Conservation (phyloP, 139 green algal species). For the Tetratostichococcus sp. region DNA sequence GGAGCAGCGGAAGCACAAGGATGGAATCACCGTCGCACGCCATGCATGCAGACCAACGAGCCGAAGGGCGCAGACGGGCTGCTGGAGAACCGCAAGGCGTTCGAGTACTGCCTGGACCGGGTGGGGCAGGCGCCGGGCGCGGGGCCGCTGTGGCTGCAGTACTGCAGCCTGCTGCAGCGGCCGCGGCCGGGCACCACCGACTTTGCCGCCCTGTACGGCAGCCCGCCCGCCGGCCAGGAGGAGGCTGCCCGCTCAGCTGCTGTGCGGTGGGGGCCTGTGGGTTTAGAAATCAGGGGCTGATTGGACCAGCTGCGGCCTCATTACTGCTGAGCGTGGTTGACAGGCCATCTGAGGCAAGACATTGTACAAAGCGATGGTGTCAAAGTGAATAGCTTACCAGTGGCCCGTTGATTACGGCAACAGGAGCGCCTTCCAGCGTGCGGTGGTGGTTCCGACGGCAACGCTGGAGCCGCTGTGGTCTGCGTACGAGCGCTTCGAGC, state of each 20-base stretch:
- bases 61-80: slow-evolving; percentile 42
- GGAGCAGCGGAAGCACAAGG: too few relatives aligned
- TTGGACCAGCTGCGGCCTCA: too few relatives aligned
- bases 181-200: slow-evolving; percentile 53
- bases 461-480: slow-evolving; percentile 80
- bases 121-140: slow-evolving; percentile 65
- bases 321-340: too few relatives aligned
- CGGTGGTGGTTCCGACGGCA: slow-evolving; percentile 67
- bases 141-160: slow-evolving; percentile 81
- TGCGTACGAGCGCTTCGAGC: slow-evolving; percentile 87
- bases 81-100: slow-evolving; percentile 66
- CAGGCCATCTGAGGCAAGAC: too few relatives aligned
- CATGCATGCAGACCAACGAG: slow-evolving; percentile 40
- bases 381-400: too few relatives aligned
- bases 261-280: not conserved
- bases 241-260: slow-evolving; percentile 32
- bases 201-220: slow-evolving; percentile 59
- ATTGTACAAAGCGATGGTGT: too few relatives aligned
- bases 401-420: too few relatives aligned
- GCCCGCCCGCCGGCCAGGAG: slow-evolving; percentile 59
- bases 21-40: too few relatives aligned
- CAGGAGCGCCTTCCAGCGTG: slow-evolving; percentile 73
- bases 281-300: too few relatives aligned
- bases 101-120: slow-evolving; percentile 83
- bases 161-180: slow-evolving; percentile 66